Base-by-base conservation (phyloP, 2,329 filamentous ascomycete genomes). In the Colletotrichum navitas region DNA sequence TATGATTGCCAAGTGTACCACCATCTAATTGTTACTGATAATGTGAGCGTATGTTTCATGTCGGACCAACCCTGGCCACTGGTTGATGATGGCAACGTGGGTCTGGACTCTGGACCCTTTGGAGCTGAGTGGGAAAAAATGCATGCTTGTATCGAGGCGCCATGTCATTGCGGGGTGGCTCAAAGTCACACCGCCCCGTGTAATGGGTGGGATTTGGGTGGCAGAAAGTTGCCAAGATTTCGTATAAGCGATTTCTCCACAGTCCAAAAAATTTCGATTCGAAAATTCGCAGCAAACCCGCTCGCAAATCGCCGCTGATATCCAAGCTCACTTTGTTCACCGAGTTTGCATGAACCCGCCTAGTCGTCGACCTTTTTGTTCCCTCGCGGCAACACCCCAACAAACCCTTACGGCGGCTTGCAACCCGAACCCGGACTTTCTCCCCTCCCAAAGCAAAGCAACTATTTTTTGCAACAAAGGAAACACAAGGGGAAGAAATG, bases 401-500 rank as follows among this genome's bases (percentile, higher is more conserved):
- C 52, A 24, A 52, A 71, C 16, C 63, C 56, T 36, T 60, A 41
- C 39, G 45, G 54, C 55, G 26, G 26, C 56, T 47, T 41, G 26
- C 34, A 58, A 43, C 26, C 21, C 45, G 39, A 21, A 10, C 18
- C 47, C 34, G 8, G 18, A 21, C 5, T 11, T 58, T 54, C 18
- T 21, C 8, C 2, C 18, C 16, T 5, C 18, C 16, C 10, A 29
- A 7, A 32, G 32, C 8, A 62, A 8, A 41, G 29, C n/a, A 58
- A 16, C 32, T 59, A 7, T 7, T 61, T 14, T 34, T 2, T 55
- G 14, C 47, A 51, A 26, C 5, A 52, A 36, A 26, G 39, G 29
- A n/a, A 64, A 43, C 5, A 51, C 21, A 49, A 54, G 29, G 52
- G 66, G 47, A 26, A 68, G 78, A 68, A 56, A 86, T 86, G 84